Evolutionary conservation across 1,139 yeast species (phyloP).

Genomic region (Sugiyamaella japonica): DNA sequence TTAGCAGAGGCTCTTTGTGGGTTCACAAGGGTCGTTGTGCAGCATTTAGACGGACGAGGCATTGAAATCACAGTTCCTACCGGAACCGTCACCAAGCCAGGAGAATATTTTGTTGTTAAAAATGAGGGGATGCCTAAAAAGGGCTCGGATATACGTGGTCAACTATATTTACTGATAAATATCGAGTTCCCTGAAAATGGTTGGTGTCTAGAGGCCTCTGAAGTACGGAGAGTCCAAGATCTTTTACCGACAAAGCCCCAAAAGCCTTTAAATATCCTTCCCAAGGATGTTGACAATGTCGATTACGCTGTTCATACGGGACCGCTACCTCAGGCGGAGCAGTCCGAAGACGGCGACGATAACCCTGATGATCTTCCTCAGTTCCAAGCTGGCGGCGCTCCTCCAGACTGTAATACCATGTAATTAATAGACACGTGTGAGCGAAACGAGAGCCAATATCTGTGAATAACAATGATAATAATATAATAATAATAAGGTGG

Average conservation of each 20-base stretch:
- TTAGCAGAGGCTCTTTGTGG: slow-evolving; percentile 84
- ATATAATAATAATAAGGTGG: neutral
- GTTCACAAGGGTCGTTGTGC: slow-evolving; percentile 63
- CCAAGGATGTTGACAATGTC: slow-evolving; percentile 32
- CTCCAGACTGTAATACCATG: slow-evolving; percentile 32
- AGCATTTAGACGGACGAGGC: slow-evolving; percentile 80
- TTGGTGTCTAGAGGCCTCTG: slow-evolving; percentile 36
- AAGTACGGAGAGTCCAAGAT: slow-evolving; percentile 31
- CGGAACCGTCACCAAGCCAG: slow-evolving; percentile 77
- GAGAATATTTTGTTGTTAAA: slow-evolving; percentile 62
- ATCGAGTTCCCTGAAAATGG: slow-evolving; percentile 79
- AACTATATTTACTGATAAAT: slow-evolving; percentile 66
- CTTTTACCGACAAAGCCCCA: slow-evolving; percentile 31
- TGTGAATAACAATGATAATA: neutral
- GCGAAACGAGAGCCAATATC: neutral
- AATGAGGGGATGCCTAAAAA: slow-evolving; percentile 87
- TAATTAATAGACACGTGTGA: slow-evolving; percentile 13
- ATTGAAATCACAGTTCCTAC: slow-evolving; percentile 60
- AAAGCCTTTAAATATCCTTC: slow-evolving; percentile 17
- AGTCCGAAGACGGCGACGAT: slow-evolving; percentile 19
- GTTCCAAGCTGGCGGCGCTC: slow-evolving; percentile 15
- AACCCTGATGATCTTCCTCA: slow-evolving; percentile 18
- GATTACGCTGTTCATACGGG: slow-evolving; percentile 23
- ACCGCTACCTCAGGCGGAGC: slow-evolving; percentile 17
- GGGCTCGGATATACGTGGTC: slow-evolving; percentile 55